Conservation (phyloP, 805 yeast genomes). For the Wickerhamiella musiphila region DNA sequence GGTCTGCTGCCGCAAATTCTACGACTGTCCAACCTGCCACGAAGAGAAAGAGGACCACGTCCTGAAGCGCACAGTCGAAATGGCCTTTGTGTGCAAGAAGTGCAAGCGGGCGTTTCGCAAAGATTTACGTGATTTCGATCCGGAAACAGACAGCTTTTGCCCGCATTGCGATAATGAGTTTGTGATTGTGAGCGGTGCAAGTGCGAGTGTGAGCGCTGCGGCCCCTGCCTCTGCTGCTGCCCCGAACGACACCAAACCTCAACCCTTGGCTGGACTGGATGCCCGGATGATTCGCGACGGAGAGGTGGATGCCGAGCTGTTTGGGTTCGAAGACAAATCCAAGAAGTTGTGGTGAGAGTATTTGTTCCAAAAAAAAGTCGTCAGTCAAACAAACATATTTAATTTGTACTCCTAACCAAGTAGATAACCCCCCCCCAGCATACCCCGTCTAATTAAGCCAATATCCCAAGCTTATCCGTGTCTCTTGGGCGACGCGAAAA, state of each 20-base stretch:
- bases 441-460: neutral
- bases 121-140: conserved; percentile 20
- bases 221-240: conserved; percentile 9
- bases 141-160: conserved; percentile 20
- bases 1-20: conserved; percentile 20
- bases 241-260: conserved; percentile 1
- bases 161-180: conserved; percentile 22
- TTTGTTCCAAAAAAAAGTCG: too few relatives aligned
- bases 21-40: conserved; percentile 22
- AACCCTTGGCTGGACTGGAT: too few relatives aligned
- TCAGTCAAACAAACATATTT: too few relatives aligned
- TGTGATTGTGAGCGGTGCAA: conserved; percentile 10
- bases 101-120: conserved; percentile 22
- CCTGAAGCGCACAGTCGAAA: conserved; percentile 18
- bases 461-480: too few relatives aligned
- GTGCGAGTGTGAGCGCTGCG: conserved; percentile 7
- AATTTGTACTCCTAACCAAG: too few relatives aligned
- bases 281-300: conserved; percentile 19
- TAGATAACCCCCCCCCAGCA: neutral
- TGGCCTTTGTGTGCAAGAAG: conserved; percentile 20
- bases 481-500: too few relatives aligned
- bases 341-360: conserved; percentile 11
- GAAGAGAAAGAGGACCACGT: conserved; percentile 18
- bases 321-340: conserved; percentile 14
- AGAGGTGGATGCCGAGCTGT: conserved; percentile 16